Base-by-base conservation (phyloP, 176 grass and related monocot genomes). In the Phoenix roebelenii region DNA sequence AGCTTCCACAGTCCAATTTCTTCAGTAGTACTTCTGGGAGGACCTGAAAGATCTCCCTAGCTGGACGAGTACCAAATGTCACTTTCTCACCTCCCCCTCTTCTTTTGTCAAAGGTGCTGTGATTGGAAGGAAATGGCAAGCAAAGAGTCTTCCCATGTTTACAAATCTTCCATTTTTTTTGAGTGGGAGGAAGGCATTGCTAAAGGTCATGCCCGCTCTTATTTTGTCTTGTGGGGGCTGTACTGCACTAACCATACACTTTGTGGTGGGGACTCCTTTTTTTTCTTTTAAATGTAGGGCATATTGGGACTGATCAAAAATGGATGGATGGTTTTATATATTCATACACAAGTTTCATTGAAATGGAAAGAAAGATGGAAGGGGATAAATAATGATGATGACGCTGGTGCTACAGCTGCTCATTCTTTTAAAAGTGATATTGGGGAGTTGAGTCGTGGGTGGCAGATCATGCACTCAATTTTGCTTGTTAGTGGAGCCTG, bases 241-340 rank as follows among this genome's bases (percentile, higher is more conserved):
- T 91, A 88, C 76, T 87, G 91, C 86, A 87, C 83, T 82, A 87
- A 57, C 80, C 77, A 81, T 77, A 80, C 65, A 73, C 75, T 79
- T 94, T 74, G 84, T 87, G 83, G 83, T 82, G 87, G 83, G 80
- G 77, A 25, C 75, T 83, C 72, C 50, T 83, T 17, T 22, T 51
- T 68, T 82, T 2, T 44, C 28, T 30, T 6, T 30, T 30, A 6
- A 1, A 30, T 44, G 76, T 95, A 79, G 90, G 74, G 57, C 72
- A 72, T 84, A 77, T 85, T 74, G 76, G 74, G 72, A 76, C 78
- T 88, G 79, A 95, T 84, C 84, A 78, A 87, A 91, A 77, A 80
- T 58, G 58, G 68, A 72, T 49, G 72, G 79, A 70, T 77, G 69
- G 64, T 82, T 77, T 78, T 16, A 58, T 86, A 64, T 79, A 74